Conservation (phyloP, 208 protist species). For the Leishmania tropica region DNA sequence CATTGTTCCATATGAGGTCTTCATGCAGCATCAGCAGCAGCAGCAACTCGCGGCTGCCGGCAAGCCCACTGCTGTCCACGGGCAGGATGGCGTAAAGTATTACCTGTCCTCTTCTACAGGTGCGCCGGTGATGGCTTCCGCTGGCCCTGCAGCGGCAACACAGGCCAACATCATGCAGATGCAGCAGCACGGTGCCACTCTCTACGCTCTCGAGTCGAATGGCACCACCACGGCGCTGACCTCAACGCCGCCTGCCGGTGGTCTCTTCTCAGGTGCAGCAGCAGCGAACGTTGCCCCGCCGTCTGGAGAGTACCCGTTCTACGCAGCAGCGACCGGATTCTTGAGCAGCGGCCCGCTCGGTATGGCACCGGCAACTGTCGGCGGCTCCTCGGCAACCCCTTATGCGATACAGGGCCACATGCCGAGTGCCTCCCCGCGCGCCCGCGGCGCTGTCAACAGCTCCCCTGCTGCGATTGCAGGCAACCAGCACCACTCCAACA, state of each 20-base stretch:
- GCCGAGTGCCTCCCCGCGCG: not conserved
- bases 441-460: not conserved
- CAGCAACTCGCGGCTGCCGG: not conserved
- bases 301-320: not conserved
- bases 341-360: constrained; percentile 3
- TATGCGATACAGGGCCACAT: not conserved
- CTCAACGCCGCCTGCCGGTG: constrained; percentile 8
- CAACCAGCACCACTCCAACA: not conserved
- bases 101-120: constrained; percentile 9
- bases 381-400: not conserved
- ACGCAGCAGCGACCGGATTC: not conserved
- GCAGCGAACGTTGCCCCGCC: not conserved
- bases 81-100: constrained; percentile 18
- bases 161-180: constrained; percentile 6
- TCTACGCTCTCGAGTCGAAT: constrained; percentile 23
- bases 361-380: not conserved
- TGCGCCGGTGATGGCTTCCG: constrained; percentile 10
- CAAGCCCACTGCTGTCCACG: constrained; percentile 12
- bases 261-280: not conserved
- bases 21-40: constrained; percentile 30
- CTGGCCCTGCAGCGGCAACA: constrained; percentile 2
- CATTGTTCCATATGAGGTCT: constrained; percentile 24
- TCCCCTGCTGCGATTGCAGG: not conserved
- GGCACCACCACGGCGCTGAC: constrained; percentile 4
- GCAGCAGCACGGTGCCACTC: not conserved